These are phyloP conservation scores for Leucoagaricus sp. DNA, from an alignment of 1,284 basidiomycete genomes.

Conservation along the genomic window DNA sequence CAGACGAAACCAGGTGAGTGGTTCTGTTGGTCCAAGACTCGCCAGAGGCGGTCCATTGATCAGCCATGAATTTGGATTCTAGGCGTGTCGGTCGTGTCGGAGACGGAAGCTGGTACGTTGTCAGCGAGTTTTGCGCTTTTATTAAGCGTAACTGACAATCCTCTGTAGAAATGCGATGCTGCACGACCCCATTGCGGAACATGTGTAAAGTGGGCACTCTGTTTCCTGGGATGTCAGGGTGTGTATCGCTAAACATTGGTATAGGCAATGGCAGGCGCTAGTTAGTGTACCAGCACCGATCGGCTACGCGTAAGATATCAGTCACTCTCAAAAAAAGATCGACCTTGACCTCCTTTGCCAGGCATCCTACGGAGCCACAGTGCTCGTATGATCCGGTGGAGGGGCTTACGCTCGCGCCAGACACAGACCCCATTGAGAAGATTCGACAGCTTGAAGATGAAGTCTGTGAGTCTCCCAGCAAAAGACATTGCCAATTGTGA, in stretches of 20 bases:
- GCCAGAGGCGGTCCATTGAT: conserved; percentile 5
- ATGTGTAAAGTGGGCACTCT: conserved; percentile 67
- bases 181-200: conserved; percentile 80
- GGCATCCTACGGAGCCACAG: conserved; percentile 78
- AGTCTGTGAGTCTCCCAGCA: conserved; percentile 51
- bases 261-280: conserved; percentile 73
- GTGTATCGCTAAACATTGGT: conserved; percentile 12
- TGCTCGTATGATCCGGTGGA: conserved; percentile 84
- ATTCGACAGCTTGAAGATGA: conserved; percentile 77
- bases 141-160: conserved; percentile 5
- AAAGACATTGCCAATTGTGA: neutral
- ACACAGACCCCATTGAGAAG: conserved; percentile 73
- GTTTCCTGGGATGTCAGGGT: conserved; percentile 1
- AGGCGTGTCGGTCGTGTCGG: conserved; percentile 81
- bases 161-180: conserved; percentile 77
- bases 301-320: conserved; percentile 67
- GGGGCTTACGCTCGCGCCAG: conserved; percentile 70
- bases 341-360: conserved; percentile 29
- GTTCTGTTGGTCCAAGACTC: neutral
- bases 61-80: conserved; percentile 1
- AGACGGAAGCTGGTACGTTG: conserved; percentile 73
- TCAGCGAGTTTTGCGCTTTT: neutral
- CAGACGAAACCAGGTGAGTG: conserved; percentile 72
- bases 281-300: conserved; percentile 78
- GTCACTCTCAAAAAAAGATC: neutral